These are phyloP conservation scores for Suhomyces xylopsoci DNA, from an alignment of 805 yeast genomes.

Conservation along the genomic window DNA sequence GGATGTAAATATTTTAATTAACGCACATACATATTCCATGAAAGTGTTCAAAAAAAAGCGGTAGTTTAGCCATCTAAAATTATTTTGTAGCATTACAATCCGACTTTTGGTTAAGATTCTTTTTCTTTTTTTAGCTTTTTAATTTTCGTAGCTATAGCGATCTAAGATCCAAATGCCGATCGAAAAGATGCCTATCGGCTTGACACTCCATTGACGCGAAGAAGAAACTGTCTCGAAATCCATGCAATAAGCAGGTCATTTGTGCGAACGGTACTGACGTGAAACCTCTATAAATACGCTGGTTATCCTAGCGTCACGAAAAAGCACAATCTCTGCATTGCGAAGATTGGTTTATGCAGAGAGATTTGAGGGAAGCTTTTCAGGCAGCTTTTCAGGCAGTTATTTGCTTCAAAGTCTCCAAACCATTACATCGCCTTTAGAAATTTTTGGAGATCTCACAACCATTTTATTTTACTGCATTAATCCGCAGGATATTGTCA, in stretches of 20 bases:
- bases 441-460: neutral
- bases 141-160: no score
- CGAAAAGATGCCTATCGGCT: no score
- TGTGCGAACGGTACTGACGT: neutral
- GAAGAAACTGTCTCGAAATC: neutral
- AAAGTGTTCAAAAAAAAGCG: no score
- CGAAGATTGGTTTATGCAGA: neutral
- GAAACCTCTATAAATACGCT: no score
- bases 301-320: neutral
- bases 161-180: no score
- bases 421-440: neutral
- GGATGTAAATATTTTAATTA: no score
- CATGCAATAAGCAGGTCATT: neutral
- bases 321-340: neutral
- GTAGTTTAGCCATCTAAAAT: no score
- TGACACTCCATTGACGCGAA: neutral
- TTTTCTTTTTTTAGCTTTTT: no score
- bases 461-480: neutral
- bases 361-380: neutral
- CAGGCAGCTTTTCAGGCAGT: neutral
- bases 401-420: neutral
- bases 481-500: neutral
- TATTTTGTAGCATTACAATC: no score
- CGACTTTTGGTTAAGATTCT: no score
- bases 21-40: no score